Conservation (phyloP, 2,329 filamentous ascomycete genomes). For the Calonectria pteridis region DNA sequence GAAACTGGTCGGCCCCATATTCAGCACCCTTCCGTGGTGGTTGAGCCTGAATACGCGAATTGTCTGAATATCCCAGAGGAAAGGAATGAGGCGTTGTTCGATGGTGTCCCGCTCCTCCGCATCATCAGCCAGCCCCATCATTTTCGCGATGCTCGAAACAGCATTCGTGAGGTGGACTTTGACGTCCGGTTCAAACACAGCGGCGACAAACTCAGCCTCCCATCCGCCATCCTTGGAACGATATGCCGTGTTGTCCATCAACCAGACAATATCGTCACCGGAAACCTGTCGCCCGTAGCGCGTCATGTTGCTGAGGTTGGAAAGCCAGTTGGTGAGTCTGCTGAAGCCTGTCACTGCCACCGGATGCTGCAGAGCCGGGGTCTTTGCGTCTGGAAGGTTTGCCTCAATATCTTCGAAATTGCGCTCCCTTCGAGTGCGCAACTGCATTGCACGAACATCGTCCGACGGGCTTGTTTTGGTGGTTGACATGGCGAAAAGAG, state of each 20-base stretch:
- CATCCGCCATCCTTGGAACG: slow-evolving; percentile 67
- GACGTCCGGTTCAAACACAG: slow-evolving; percentile 81
- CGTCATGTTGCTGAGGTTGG: slow-evolving; percentile 65
- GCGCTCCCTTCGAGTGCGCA: slow-evolving; percentile 61
- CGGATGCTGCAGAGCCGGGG: slow-evolving; percentile 45
- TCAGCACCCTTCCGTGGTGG: slow-evolving; percentile 63
- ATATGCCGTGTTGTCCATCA: slow-evolving; percentile 91
- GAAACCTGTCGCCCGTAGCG: slow-evolving; percentile 72
- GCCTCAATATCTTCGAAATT: slow-evolving; percentile 65
- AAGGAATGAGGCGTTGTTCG: slow-evolving; percentile 78
- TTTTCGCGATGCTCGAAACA: slow-evolving; percentile 77
- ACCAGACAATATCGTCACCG: slow-evolving; percentile 81
- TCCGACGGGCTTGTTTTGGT: slow-evolving; percentile 42
- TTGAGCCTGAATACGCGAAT: slow-evolving; percentile 76
- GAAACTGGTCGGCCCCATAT: slow-evolving; percentile 76
- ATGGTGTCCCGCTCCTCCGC: slow-evolving; percentile 71
- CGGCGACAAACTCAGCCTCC: slow-evolving; percentile 86
- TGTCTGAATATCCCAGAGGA: slow-evolving; percentile 81
- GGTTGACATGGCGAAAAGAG: slow-evolving; percentile 41
- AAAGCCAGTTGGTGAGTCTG: slow-evolving; percentile 50
- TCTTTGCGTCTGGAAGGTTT: slow-evolving; percentile 55
- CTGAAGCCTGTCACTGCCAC: slow-evolving; percentile 50
- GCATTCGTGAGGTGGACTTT: slow-evolving; percentile 75
- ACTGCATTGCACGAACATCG: slow-evolving; percentile 60
- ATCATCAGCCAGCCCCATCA: slow-evolving; percentile 74